These are phyloP conservation scores for Cladophialophora psammophila DNA, from an alignment of 2,329 filamentous ascomycete species.

Conservation along the genomic window DNA sequence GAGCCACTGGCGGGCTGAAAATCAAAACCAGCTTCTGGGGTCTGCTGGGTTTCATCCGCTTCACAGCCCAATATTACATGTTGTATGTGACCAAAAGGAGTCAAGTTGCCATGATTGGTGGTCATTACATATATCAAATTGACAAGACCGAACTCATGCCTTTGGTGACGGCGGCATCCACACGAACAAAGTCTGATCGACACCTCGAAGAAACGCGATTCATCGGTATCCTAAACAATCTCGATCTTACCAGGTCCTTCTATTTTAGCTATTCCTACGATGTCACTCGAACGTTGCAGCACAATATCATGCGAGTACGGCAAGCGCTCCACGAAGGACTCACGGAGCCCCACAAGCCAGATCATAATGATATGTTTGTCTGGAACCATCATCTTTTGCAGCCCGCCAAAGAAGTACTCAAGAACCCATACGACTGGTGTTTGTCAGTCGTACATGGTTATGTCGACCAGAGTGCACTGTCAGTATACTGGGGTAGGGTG, in stretches of 20 bases:
- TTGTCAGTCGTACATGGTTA: slow-evolving; percentile 95
- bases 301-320: slow-evolving; percentile 86
- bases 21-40: slow-evolving; percentile 88
- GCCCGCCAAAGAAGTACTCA: slow-evolving; percentile 73
- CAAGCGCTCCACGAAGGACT: slow-evolving; percentile 71
- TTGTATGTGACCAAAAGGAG: slow-evolving; percentile 93
- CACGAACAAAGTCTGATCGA: slow-evolving; percentile 76
- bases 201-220: slow-evolving; percentile 92
- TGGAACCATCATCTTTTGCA: slow-evolving; percentile 93
- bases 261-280: slow-evolving; percentile 99
- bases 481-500: slow-evolving; percentile 79
- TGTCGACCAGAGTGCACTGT: slow-evolving; percentile 85
- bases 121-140: slow-evolving; percentile 94
- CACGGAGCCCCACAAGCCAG: slow-evolving; percentile 64
- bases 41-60: slow-evolving; percentile 90
- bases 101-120: slow-evolving; percentile 93
- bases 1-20: slow-evolving; percentile 85
- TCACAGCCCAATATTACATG: slow-evolving; percentile 98
- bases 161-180: slow-evolving; percentile 72
- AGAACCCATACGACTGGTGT: slow-evolving; percentile 93
- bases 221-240: slow-evolving; percentile 83
- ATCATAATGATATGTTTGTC: slow-evolving; percentile 95
- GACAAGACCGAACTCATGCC: slow-evolving; percentile 92
- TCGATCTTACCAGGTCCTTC: slow-evolving; percentile 89
- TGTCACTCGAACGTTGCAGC: slow-evolving; percentile 87